Percentiles rank a stretch among this genome's conserved stretches.
These are phyloP conservation scores for Syzygium grande DNA, from an alignment of 345 rosid genomes.

Conservation along the genomic window DNA sequence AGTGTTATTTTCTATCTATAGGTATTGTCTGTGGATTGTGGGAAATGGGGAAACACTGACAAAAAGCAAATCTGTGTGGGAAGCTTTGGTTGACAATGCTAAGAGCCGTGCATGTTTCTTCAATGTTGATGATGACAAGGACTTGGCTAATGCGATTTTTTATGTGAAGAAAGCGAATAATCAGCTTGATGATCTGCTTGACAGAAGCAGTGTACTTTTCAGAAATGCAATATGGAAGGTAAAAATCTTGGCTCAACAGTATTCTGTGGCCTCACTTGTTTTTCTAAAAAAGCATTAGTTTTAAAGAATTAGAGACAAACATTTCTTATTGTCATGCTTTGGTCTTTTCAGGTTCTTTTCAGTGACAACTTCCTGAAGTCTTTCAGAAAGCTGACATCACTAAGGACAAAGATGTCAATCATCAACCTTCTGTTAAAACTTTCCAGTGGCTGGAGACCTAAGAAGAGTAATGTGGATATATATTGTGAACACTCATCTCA, in stretches of 20 bases:
- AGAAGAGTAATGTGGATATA: conserved; percentile 18
- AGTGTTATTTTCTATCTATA: not conserved
- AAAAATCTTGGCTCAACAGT: not conserved
- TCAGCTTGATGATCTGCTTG: conserved; percentile 32
- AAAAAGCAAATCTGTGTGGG: conserved; percentile 30
- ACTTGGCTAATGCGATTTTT: conserved; percentile 22
- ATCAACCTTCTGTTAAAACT: conserved; percentile 24
- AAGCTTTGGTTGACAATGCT: conserved; percentile 24
- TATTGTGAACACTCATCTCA: conserved; percentile 20
- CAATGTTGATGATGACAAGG: conserved; percentile 25
- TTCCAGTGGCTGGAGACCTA: conserved; percentile 46
- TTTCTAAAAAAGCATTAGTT: not conserved
- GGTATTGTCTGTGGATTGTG: conserved; percentile 54
- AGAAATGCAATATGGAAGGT: conserved; percentile 42
- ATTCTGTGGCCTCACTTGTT: not conserved
- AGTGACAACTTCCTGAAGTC: conserved; percentile 37
- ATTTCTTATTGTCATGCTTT: not conserved
- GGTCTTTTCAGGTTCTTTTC: conserved; percentile 28
- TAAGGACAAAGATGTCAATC: conserved; percentile 7
- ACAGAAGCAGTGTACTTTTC: conserved; percentile 18
- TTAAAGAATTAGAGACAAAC: too few species aligned
- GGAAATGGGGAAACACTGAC: conserved; percentile 34
- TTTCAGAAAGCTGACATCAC: conserved; percentile 29
- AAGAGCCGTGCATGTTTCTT: conserved; percentile 35
- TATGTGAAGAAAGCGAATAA: conserved; percentile 26